phyloP scores from a whole-genome alignment of 805 yeast species.

The Candida peoriensis region DNA sequence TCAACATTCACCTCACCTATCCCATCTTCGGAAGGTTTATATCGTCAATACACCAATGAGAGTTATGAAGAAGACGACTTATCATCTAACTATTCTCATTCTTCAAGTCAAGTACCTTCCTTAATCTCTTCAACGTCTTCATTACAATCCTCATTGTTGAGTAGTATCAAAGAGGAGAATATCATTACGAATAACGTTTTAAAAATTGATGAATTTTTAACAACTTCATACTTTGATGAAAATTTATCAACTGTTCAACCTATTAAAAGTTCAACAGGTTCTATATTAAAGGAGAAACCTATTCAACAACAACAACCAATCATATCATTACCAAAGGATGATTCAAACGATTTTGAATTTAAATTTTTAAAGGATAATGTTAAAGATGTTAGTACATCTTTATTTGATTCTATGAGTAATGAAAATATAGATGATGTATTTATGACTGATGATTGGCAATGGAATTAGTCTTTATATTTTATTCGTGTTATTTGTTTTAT shows the following conservation, averaged over 20 bases:
- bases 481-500: too few relatives aligned
- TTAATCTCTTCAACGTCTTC: constrained; percentile 16
- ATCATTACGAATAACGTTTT: constrained; percentile 8
- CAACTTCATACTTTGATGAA: constrained; percentile 19
- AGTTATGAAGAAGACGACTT: constrained; percentile 20
- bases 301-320: background rate
- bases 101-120: too few relatives aligned
- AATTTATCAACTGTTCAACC: constrained; percentile 12
- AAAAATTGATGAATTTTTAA: constrained; percentile 22
- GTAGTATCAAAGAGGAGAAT: constrained; percentile 22
- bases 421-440: constrained; percentile 8
- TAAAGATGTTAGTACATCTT: constrained; percentile 4
- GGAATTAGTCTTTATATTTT: constrained; percentile 10
- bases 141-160: constrained; percentile 12
- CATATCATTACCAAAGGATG: constrained; percentile 8
- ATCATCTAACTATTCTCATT: constrained; percentile 20
- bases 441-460: constrained; percentile 17
- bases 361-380: constrained; percentile 20
- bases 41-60: background rate
- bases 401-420: constrained; percentile 9
- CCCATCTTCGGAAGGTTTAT: constrained; percentile 7
- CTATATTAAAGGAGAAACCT: constrained; percentile 1
- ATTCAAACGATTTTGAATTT: constrained; percentile 18
- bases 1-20: constrained; percentile 1
- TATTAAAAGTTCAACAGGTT: background rate